These are phyloP conservation scores for Collybia sordida DNA, from an alignment of 768 basidiomycete species.

Conservation along the genomic window DNA sequence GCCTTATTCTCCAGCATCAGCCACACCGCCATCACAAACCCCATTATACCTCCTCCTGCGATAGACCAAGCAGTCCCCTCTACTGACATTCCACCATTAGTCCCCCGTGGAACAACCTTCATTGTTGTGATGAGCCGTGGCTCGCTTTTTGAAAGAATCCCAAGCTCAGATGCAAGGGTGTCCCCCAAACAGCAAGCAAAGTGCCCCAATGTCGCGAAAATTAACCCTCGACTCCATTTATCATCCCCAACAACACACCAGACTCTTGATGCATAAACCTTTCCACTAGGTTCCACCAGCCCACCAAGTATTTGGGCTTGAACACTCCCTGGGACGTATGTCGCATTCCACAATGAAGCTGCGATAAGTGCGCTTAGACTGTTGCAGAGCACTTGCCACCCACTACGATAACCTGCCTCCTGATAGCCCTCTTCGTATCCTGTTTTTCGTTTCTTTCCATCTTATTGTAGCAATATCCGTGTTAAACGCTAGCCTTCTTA, in stretches of 20 bases:
- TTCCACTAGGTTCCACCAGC: constrained; percentile 22
- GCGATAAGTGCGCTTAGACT: constrained; percentile 65
- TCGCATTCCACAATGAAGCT: constrained; percentile 60
- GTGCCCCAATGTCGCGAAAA: constrained; percentile 76
- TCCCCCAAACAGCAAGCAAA: constrained; percentile 90
- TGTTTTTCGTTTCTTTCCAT: constrained; percentile 74
- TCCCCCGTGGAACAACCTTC: constrained; percentile 77
- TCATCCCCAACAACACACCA: constrained; percentile 66
- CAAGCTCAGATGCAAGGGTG: constrained; percentile 91
- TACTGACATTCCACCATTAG: constrained; percentile 83
- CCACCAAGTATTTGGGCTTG: constrained; percentile 31
- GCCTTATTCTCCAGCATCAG: constrained; percentile 61
- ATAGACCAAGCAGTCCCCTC: constrained; percentile 75
- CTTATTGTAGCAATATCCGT: constrained; percentile 33
- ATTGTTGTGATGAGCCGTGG: constrained; percentile 82
- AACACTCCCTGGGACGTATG: constrained; percentile 45
- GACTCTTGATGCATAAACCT: constrained; percentile 32
- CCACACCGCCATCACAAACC: constrained; percentile 53
- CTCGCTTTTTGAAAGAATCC: constrained; percentile 70
- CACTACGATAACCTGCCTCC: constrained; percentile 69
- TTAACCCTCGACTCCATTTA: constrained; percentile 59
- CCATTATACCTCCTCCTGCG: constrained; percentile 73
- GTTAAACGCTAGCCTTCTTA: background rate
- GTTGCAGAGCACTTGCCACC: constrained; percentile 84
- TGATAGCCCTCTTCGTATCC: constrained; percentile 78